A percentile compares a stretch with the other conserved stretches of the same genome.
Conservation (phyloP, 345 rosid genomes). For the Brassica carinata region DNA sequence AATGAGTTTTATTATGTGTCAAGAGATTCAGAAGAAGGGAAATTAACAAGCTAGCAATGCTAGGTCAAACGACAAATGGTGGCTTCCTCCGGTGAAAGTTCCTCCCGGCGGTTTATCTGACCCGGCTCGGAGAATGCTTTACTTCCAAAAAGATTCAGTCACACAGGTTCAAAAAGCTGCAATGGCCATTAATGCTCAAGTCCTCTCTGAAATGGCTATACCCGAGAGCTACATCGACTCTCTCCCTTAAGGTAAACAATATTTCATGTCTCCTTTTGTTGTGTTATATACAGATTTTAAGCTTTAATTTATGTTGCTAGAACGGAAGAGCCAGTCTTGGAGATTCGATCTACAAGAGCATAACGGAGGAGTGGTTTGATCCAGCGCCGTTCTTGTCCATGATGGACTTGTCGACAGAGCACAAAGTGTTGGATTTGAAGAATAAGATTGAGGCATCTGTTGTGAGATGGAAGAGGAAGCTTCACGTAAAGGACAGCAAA, state of each 20-base stretch:
- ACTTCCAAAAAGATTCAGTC: conserved; percentile 87
- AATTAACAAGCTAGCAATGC: conserved; percentile 38
- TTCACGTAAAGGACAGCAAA: conserved; percentile 75
- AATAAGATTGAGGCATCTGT: conserved; percentile 92
- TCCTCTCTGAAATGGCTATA: conserved; percentile 83
- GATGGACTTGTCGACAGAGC: conserved; percentile 82
- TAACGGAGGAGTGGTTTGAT: conserved; percentile 84
- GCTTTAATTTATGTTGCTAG: conserved; percentile 34
- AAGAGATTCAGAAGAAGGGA: conserved; percentile 60
- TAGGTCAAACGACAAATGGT: conserved; percentile 83
- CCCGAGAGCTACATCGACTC: conserved; percentile 89
- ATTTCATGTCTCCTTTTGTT: not conserved
- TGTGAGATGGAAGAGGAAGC: conserved; percentile 87
- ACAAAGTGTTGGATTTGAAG: conserved; percentile 82
- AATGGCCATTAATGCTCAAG: conserved; percentile 93
- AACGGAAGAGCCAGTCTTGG: conserved; percentile 96
- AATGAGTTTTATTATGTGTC: conserved; percentile 90
- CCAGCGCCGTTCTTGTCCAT: conserved; percentile 71
- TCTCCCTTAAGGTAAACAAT: conserved; percentile 77
- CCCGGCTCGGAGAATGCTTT: conserved; percentile 60
- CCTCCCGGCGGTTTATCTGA: conserved; percentile 75
- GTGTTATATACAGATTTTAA: not conserved
- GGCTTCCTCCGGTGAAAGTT: conserved; percentile 88
- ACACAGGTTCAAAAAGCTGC: conserved; percentile 96
- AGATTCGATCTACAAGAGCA: conserved; percentile 80